A percentile compares a stretch with the other conserved stretches of the same genome.
Conservation (phyloP, 495 filamentous ascomycete genomes). For the Penicillium pancosmium region DNA sequence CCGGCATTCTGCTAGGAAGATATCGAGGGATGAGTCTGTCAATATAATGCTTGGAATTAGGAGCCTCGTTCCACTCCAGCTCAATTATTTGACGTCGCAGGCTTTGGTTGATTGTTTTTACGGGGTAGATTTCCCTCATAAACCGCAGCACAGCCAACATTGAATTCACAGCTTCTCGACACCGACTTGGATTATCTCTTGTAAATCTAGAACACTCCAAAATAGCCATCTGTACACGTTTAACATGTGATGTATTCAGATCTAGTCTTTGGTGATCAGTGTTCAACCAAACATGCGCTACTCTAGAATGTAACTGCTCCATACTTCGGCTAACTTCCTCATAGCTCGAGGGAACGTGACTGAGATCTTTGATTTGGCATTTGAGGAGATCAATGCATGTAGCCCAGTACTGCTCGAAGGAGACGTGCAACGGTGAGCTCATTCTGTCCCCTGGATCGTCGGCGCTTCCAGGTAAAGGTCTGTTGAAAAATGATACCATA, state of each 20-base stretch:
- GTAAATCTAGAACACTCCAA: background rate
- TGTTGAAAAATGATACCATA: background rate
- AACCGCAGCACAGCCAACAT: background rate
- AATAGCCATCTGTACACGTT: background rate
- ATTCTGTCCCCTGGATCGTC: background rate
- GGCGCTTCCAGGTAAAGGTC: background rate
- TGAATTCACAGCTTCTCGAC: background rate
- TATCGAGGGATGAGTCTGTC: background rate
- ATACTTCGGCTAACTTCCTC: background rate
- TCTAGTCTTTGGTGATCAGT: background rate
- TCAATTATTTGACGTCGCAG: background rate
- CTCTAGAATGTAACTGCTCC: background rate
- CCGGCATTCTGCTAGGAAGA: background rate
- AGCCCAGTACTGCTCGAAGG: background rate
- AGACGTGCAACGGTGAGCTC: background rate
- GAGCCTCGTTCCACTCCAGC: background rate
- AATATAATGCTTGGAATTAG: background rate
- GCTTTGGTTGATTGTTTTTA: background rate
- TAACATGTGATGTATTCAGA: background rate
- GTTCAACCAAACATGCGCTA: background rate
- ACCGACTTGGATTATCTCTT: background rate
- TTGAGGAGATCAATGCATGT: conserved; percentile 1
- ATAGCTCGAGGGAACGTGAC: background rate
- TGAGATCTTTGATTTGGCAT: background rate
- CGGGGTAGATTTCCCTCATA: conserved; percentile 1